Conservation (phyloP, 805 yeast genomes). For the Saccharomyces jurei region DNA sequence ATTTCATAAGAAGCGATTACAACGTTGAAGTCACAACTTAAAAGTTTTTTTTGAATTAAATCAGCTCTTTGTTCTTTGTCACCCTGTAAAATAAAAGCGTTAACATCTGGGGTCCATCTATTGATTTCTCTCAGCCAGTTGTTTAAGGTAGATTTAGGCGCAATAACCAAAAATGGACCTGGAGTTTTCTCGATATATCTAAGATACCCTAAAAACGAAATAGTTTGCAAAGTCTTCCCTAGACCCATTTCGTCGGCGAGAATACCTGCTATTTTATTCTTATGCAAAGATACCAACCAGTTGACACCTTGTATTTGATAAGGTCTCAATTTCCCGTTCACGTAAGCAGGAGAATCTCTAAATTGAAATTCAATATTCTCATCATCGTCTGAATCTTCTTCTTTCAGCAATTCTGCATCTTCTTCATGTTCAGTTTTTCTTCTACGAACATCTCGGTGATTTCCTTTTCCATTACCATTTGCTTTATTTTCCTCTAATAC, state of each 20-base stretch:
- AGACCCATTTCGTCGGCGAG: slow-evolving; percentile 84
- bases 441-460: slow-evolving; percentile 38
- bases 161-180: slow-evolving; percentile 71
- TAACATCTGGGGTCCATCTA: slow-evolving; percentile 74
- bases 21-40: slow-evolving; percentile 63
- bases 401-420: slow-evolving; percentile 64
- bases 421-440: slow-evolving; percentile 73
- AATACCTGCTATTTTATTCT: slow-evolving; percentile 64
- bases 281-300: slow-evolving; percentile 65
- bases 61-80: slow-evolving; percentile 58
- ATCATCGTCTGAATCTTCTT: slow-evolving; percentile 32
- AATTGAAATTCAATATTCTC: slow-evolving; percentile 36
- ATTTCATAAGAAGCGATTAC: slow-evolving; percentile 68
- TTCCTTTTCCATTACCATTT: slow-evolving; percentile 10
- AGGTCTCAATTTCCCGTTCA: slow-evolving; percentile 57
- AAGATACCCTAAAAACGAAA: slow-evolving; percentile 64
- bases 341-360: slow-evolving; percentile 74
- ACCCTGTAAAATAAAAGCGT: slow-evolving; percentile 63
- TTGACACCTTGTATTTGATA: slow-evolving; percentile 77
- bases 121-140: slow-evolving; percentile 75
- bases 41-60: slow-evolving; percentile 41
- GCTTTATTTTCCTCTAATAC: slow-evolving; percentile 22
- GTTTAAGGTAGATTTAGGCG: slow-evolving; percentile 73
- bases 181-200: slow-evolving; percentile 49
- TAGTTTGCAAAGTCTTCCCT: slow-evolving; percentile 76